Evolutionary conservation across 1,139 yeast genomes (phyloP).

Genomic region (Debaryomyces coudertii): DNA sequence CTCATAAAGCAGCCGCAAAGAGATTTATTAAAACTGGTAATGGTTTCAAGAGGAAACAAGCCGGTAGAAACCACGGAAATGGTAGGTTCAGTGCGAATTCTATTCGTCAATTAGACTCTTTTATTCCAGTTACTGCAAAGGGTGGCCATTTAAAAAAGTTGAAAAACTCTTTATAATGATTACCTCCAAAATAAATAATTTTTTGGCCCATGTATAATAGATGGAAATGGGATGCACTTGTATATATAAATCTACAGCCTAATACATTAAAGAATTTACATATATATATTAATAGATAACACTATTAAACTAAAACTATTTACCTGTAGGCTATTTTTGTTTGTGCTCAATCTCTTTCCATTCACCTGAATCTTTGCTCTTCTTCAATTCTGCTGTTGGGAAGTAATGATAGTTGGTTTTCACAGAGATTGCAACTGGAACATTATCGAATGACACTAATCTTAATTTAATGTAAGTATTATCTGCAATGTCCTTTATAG

Average conservation of each 20-base stretch:
- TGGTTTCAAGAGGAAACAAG: conserved; percentile 62
- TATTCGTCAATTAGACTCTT: conserved; percentile 65
- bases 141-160: conserved; percentile 61
- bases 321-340: neutral
- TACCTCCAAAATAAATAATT: neutral
- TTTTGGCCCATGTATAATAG: neutral
- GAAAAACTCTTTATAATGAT: conserved; percentile 26
- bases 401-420: conserved; percentile 91
- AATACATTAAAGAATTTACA: conserved; percentile 2
- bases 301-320: neutral
- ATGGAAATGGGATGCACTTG: conserved; percentile 3
- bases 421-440: conserved; percentile 82
- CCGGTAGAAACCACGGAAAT: conserved; percentile 92
- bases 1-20: conserved; percentile 79
- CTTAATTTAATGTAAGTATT: conserved; percentile 80
- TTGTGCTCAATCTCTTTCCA: conserved; percentile 52
- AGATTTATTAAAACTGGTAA: conserved; percentile 74
- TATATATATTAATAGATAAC: neutral
- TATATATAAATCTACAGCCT: conserved; percentile 2
- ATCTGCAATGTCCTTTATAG: conserved; percentile 70
- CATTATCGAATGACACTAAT: conserved; percentile 79
- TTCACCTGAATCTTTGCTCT: conserved; percentile 42
- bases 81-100: conserved; percentile 79
- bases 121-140: conserved; percentile 55
- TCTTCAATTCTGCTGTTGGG: conserved; percentile 74